These are phyloP conservation scores for Tricholoma terreum DNA, from an alignment of 768 basidiomycete species.

Conservation along the genomic window DNA sequence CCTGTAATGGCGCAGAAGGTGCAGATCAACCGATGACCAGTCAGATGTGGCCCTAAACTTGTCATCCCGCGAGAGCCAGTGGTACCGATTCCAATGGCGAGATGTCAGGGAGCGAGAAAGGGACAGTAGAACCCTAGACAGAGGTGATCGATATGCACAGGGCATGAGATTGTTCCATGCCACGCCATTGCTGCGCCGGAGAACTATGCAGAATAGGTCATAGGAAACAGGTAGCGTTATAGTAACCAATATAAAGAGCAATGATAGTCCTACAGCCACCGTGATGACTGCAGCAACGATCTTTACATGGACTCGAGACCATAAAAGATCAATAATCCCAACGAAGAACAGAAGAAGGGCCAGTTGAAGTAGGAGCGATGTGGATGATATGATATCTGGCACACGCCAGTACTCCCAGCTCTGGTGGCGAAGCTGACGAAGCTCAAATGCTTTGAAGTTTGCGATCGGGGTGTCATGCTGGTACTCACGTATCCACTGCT, in stretches of 20 bases:
- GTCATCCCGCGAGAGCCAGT: not conserved
- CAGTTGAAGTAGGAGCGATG: conserved; percentile 12
- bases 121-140: not conserved
- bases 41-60: not conserved
- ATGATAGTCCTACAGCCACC: not conserved
- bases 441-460: not conserved
- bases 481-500: conserved; percentile 6
- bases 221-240: not conserved
- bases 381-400: too few species aligned
- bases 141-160: not conserved
- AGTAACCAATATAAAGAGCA: not conserved
- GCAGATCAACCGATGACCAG: not conserved
- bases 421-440: too few species aligned
- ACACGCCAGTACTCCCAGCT: too few species aligned
- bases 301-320: conserved; percentile 1
- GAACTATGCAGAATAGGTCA: not conserved
- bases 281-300: conserved; percentile 8
- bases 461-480: not conserved
- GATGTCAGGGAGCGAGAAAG: not conserved
- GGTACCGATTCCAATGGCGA: not conserved
- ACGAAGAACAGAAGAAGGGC: conserved; percentile 17
- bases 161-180: not conserved
- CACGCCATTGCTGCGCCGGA: not conserved
- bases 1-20: not conserved
- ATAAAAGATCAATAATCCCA: conserved; percentile 14